Conservation (phyloP, 352 stramenopile species). For the Phytophthora ohioensis region DNA sequence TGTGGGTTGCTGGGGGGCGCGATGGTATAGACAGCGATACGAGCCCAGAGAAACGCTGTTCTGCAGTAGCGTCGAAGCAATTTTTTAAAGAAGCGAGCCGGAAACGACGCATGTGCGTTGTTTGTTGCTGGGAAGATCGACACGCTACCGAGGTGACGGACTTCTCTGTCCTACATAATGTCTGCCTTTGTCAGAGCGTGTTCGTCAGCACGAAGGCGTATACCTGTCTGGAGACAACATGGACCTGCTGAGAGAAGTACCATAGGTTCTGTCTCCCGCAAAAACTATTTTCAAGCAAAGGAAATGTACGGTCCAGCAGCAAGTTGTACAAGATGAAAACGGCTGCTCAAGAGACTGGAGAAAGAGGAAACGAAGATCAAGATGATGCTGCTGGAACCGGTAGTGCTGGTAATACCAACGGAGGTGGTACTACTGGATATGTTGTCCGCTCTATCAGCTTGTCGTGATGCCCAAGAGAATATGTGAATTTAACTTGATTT, state of each 20-base stretch:
- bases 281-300: slow-evolving; percentile 1
- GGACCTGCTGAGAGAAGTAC: slow-evolving; percentile 12
- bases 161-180: not conserved
- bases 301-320: slow-evolving; percentile 1
- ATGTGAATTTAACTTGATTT: too few relatives aligned
- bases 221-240: not conserved
- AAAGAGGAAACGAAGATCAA: too few relatives aligned
- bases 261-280: not conserved
- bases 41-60: not conserved
- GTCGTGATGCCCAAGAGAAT: too few relatives aligned
- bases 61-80: slow-evolving; percentile 7
- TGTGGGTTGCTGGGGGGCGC: not conserved
- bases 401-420: too few relatives aligned
- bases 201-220: not conserved
- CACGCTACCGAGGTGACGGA: too few relatives aligned
- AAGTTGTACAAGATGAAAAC: too few relatives aligned
- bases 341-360: too few relatives aligned
- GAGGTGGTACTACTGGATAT: too few relatives aligned
- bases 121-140: too few relatives aligned
- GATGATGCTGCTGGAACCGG: too few relatives aligned
- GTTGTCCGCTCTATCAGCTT: too few relatives aligned
- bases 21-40: not conserved
- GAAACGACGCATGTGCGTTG: slow-evolving; percentile 1
- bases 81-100: slow-evolving; percentile 6
- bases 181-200: too few relatives aligned